Evolutionary conservation across 1,284 basidiomycete genomes (phyloP), one percentile per base, ranked within the genome.

Genomic region (Anthracocystis walkeri): DNA sequence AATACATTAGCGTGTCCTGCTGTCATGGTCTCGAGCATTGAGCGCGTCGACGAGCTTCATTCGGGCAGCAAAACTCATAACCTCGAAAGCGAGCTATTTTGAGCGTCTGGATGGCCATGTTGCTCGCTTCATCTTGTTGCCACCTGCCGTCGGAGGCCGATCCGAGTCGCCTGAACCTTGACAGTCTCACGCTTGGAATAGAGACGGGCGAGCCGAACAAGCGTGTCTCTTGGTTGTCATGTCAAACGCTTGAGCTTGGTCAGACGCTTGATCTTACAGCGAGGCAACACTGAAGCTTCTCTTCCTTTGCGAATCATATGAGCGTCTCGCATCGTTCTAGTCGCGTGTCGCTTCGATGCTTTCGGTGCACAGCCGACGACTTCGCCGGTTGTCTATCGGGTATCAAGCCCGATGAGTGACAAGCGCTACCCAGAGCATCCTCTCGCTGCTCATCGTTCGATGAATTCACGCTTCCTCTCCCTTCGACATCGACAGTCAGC

Each of bases 1-100:
- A 16, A 27, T 48, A 48, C 46, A 48, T 27, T 29, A 45, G 44
- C 23, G 44, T 27, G 45, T 46, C 23, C 23, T 48, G 45, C 25
- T 2, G 20, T 11, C 12, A 38, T 16, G 35, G 35, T 38, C 35
- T 38, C 29, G 27, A 4, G 21, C 0, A 14, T 7, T 6, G 46
- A 48, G 21, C 46, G 46, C 46, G 46, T 29, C 14, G 35, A 38
- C 35, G 35, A 38, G 35, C 31, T 33, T 33, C 31, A 33, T 10
- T 33, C 31, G 31, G 31, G 31, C 31, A 33, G 31, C 31, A 33
- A 33, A 33, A 11, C 8, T 33, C 31, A 33, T 11, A 38, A 3
- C 14, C 14, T 14, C 35, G 35, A 38, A 38, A 38, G 35, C 35
- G 35, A 38, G 35, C 35, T 7, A 46, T 27, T 46, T 20, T 48